These are phyloP conservation scores for Sindora glabra DNA, from an alignment of 306 rosid species.

Conservation along the genomic window DNA sequence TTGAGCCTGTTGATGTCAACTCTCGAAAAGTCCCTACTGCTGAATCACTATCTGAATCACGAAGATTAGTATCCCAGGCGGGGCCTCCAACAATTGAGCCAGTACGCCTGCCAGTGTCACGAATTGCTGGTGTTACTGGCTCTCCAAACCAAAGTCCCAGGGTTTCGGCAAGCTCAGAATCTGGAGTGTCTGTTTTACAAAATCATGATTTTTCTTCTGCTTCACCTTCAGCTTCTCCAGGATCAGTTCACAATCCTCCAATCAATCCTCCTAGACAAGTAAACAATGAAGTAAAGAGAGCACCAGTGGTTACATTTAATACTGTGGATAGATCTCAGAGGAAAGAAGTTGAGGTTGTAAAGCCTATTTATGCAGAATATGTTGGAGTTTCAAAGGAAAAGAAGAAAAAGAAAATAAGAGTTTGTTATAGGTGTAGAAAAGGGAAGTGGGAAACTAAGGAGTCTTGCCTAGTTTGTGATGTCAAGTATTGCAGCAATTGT, in stretches of 20 bases:
- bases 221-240: constrained; percentile 87
- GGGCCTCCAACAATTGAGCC: constrained; percentile 53
- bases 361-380: constrained; percentile 64
- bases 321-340: constrained; percentile 55
- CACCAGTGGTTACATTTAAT: constrained; percentile 79
- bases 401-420: constrained; percentile 75
- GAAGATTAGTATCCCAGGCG: constrained; percentile 25
- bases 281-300: constrained; percentile 50
- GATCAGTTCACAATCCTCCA: constrained; percentile 67
- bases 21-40: constrained; percentile 55
- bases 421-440: constrained; percentile 81
- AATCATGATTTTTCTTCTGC: constrained; percentile 80
- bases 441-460: constrained; percentile 99
- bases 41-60: constrained; percentile 53
- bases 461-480: constrained; percentile 81
- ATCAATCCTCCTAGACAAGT: constrained; percentile 38
- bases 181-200: constrained; percentile 86
- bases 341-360: constrained; percentile 54
- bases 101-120: constrained; percentile 82
- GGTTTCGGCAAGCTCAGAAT: constrained; percentile 84
- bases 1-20: constrained; percentile 63
- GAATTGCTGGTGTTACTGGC: constrained; percentile 62
- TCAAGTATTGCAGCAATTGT: constrained; percentile 84
- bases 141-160: constrained; percentile 71
- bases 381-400: constrained; percentile 67